phyloP scores from a whole-genome alignment of 2,329 filamentous ascomycete genomes.

The Pseudogymnoascus sp. region DNA sequence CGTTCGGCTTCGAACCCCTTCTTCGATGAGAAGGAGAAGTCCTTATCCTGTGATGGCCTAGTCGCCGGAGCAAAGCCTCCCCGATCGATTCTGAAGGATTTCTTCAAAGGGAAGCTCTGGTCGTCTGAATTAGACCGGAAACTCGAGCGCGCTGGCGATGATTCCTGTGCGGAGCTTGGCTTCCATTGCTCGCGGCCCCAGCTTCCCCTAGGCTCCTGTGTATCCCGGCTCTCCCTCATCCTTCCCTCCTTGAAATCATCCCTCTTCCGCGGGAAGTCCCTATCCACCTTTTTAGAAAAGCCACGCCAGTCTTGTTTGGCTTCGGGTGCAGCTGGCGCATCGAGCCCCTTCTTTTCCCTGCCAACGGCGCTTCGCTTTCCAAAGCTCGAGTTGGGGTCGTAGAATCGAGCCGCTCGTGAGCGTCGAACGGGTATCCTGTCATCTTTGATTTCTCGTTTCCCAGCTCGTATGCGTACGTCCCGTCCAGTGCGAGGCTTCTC shows the following conservation, averaged over 20 bases:
- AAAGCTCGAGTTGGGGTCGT: constrained; percentile 41
- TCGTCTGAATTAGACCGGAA: not conserved
- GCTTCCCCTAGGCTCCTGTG: constrained; percentile 1
- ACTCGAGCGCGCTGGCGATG: not conserved
- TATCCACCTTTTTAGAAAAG: constrained; percentile 10
- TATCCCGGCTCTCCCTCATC: constrained; percentile 6
- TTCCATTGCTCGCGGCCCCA: not conserved
- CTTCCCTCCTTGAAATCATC: not conserved
- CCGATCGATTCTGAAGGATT: not conserved
- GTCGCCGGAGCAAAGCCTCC: not conserved
- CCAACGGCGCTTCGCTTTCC: constrained; percentile 52
- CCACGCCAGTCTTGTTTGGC: constrained; percentile 7
- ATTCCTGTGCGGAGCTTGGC: not conserved
- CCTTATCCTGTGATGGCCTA: not conserved
- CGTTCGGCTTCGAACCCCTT: not conserved
- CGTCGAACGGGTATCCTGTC: constrained; percentile 31
- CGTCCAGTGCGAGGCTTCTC: not conserved
- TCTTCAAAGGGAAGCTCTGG: not conserved
- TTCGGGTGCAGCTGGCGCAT: constrained; percentile 14
- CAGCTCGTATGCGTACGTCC: constrained; percentile 2
- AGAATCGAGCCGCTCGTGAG: constrained; percentile 45
- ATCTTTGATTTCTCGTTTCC: constrained; percentile 11
- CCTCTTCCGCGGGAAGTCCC: not conserved
- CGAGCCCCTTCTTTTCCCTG: constrained; percentile 34
- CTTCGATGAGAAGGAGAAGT: not conserved